phyloP scores from a whole-genome alignment of 2,329 filamentous ascomycete genomes.

The Botrytis paeoniae region DNA sequence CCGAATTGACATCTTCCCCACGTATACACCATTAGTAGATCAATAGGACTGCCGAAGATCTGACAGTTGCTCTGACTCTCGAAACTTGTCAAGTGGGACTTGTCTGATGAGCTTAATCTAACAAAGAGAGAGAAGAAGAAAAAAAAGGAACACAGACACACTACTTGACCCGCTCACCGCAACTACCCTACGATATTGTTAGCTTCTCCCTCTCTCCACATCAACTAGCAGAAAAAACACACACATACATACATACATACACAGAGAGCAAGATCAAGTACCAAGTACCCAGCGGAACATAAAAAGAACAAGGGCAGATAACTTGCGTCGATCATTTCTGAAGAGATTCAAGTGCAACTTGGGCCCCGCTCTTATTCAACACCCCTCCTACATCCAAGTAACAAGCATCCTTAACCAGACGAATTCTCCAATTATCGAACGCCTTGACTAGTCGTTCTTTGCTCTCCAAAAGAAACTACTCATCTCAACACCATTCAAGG shows the following conservation, averaged over 20 bases:
- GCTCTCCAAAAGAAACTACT: constrained; percentile 18
- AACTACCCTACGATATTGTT: background rate
- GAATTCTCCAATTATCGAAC: constrained; percentile 21
- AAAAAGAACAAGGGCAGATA: constrained; percentile 21
- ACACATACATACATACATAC: background rate
- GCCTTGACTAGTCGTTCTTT: constrained; percentile 15
- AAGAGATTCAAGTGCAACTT: constrained; percentile 25
- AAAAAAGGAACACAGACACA: constrained; percentile 6
- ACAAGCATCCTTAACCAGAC: constrained; percentile 25
- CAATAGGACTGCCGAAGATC: constrained; percentile 28
- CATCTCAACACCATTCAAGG: constrained; percentile 1
- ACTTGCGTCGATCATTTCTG: constrained; percentile 31
- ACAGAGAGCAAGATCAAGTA: constrained; percentile 16
- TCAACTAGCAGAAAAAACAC: constrained; percentile 10
- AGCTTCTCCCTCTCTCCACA: constrained; percentile 15
- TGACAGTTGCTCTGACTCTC: constrained; percentile 26
- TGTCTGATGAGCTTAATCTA: constrained; percentile 33
- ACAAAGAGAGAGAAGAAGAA: background rate
- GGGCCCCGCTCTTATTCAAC: constrained; percentile 25
- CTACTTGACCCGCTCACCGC: constrained; percentile 16
- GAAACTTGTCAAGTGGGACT: constrained; percentile 26
- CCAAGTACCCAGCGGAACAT: constrained; percentile 20
- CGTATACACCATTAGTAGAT: constrained; percentile 23
- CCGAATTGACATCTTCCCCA: constrained; percentile 19
- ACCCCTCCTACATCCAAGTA: background rate